Evolutionary conservation across 371 early-diverging fungal genomes (phyloP).

Genomic region (Vavraia culicis): DNA sequence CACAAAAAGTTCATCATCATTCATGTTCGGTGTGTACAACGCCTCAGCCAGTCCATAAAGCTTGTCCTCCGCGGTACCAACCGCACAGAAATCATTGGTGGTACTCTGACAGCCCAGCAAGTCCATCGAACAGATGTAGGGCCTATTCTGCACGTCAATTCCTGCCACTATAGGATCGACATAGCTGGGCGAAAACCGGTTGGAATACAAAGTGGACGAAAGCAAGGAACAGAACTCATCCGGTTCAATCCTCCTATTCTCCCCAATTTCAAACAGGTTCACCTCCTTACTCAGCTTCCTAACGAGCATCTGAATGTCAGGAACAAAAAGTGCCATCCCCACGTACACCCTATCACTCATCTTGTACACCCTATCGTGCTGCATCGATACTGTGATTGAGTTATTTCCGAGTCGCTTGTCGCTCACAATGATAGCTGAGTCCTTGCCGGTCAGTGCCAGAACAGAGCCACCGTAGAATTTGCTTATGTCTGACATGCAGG

Average conservation of each 20-base stretch:
- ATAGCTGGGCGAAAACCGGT: conserved; percentile 79
- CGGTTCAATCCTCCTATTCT: conserved; percentile 82
- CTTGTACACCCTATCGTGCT: conserved; percentile 72
- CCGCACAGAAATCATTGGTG: conserved; percentile 78
- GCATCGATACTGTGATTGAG: conserved; percentile 66
- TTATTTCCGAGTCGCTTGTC: conserved; percentile 66
- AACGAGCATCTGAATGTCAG: conserved; percentile 78
- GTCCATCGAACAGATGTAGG: conserved; percentile 83
- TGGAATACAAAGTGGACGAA: conserved; percentile 83
- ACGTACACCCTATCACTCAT: conserved; percentile 61
- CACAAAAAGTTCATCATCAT: conserved; percentile 87
- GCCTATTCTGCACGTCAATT: conserved; percentile 52
- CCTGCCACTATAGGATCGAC: conserved; percentile 82
- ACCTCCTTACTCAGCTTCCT: conserved; percentile 63
- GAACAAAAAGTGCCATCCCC: conserved; percentile 78
- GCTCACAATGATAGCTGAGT: conserved; percentile 82
- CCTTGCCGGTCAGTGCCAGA: conserved; percentile 90
- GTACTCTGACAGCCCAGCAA: conserved; percentile 80
- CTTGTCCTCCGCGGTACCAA: conserved; percentile 67
- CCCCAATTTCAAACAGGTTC: conserved; percentile 81
- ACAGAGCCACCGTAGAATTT: conserved; percentile 50
- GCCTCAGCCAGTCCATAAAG: conserved; percentile 90
- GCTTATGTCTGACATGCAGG: conserved; percentile 37
- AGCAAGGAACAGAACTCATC: conserved; percentile 73
- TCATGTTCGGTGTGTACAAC: conserved; percentile 80